Base-by-base conservation (phyloP, 495 filamentous ascomycete genomes). In the Penicillium lagena region DNA sequence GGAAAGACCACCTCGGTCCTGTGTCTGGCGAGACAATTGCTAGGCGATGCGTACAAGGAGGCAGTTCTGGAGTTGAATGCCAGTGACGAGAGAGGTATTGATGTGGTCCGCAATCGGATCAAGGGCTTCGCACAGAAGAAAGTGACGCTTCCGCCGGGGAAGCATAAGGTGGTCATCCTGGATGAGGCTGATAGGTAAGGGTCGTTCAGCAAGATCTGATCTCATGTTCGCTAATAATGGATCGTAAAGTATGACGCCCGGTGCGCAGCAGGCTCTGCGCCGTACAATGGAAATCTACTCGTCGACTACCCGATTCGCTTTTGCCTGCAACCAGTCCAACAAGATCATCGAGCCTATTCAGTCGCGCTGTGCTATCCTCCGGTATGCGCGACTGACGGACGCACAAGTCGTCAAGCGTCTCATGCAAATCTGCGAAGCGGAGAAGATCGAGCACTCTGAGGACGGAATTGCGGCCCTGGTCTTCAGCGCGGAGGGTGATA, bases 51-150 rank as follows among this genome's bases (percentile, higher is more conserved):
- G 10, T 99, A 99, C 70, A 97, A 96, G 69, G 93, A 99, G 67
- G 94, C 93, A 1, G 93, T 99, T 10, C 64, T 99, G 38, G 93
- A 99, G 58, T 69, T 99, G 39, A 99, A 99, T 52, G 93, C 93
- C 37, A 90, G 85, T 62, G 93, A 99, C 52, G 93, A 99, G 66
- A 78, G 93, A 75, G 93, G 89, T 82, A 99, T 99, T 66, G 93
- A 99, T 58, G 93, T 99, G 15, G 93, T 99, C 29, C 84, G 93
- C n/a, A 95, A 95, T 54, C 79, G 94, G 36, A 99, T 99, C 65
- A 99, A 99, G 67, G 89, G 88, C 35, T 99, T 99, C 60, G 93
- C 93, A 2, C 93, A 99, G 66, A 99, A 99, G 68, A 99, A 99
- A 66, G 93, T 99, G 49, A 99, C 91, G 0, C 74, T 99, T 12